These are phyloP conservation scores for Cenchrus americanus DNA, from an alignment of 176 grass and related monocot species.

Conservation along the genomic window DNA sequence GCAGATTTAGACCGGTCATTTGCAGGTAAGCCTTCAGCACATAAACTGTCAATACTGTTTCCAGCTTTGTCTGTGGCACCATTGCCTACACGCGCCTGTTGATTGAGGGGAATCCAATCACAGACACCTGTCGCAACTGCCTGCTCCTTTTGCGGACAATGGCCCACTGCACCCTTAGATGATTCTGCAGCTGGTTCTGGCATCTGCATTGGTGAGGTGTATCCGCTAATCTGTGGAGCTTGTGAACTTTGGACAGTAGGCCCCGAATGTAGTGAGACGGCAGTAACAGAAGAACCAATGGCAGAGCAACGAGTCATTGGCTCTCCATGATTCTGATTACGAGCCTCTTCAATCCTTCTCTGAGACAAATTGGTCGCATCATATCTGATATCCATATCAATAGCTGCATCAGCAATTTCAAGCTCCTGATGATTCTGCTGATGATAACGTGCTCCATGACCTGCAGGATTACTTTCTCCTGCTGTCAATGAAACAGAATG, in stretches of 20 bases:
- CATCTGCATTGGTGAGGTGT: constrained; percentile 44
- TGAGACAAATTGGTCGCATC: constrained; percentile 41
- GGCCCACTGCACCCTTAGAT: constrained; percentile 34
- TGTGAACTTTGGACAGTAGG: constrained; percentile 55
- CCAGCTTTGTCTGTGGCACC: constrained; percentile 47
- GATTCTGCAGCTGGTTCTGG: constrained; percentile 51
- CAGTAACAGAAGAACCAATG: constrained; percentile 60
- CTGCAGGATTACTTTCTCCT: constrained; percentile 55
- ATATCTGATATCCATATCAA: constrained; percentile 50
- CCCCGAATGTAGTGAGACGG: constrained; percentile 56
- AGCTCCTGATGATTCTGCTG: constrained; percentile 45
- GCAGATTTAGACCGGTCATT: constrained; percentile 52
- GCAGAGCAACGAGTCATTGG: constrained; percentile 67
- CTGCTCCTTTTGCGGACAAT: constrained; percentile 42
- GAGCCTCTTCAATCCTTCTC: constrained; percentile 39
- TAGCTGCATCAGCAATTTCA: constrained; percentile 28
- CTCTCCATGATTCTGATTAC: constrained; percentile 54
- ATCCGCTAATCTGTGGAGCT: constrained; percentile 25
- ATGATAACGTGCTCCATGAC: constrained; percentile 38
- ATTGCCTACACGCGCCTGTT: constrained; percentile 43
- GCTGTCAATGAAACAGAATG: constrained; percentile 81
- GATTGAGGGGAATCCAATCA: constrained; percentile 51
- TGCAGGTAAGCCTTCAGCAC: constrained; percentile 46
- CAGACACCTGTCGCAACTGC: constrained; percentile 35
- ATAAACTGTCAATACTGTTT: constrained; percentile 42